Base-by-base conservation (phyloP, 1,139 yeast genomes). In the Zhuliangozyma parablackwelliae region DNA sequence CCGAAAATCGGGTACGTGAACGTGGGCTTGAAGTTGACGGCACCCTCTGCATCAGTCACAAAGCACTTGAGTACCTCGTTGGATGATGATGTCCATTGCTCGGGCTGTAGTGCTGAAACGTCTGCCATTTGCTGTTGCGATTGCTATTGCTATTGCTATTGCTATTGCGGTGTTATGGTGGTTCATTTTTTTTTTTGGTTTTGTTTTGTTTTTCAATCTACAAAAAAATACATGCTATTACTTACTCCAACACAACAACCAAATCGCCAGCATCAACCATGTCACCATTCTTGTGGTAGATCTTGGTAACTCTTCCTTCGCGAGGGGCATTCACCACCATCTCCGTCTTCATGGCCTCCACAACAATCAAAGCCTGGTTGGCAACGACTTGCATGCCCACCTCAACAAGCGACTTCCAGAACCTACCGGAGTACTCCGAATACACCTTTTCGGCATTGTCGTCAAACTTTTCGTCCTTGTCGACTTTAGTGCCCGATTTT, bases 341-440 rank as follows among this genome's bases (percentile, higher is more conserved):
- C 61, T 92, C 98, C 1, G 98, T 92, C 70, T 92, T 92, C 97
- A 92, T 92, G 37, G 97, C 97, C 61, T 92, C 97, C 41, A 92
- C 87, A 37, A 92, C 88, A 45, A 92, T 76, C 46, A 92, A 69
- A 5, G 89, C 89, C 51, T 87, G 92, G 27, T 90, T 95, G 40
- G 67, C 74, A 37, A 68, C 66, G 26, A 92, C 95, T 16, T 49
- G 62, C 49, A 85, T 94, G n/a, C 96, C 97, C 32, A 76, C 90
- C 38, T 72, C 65, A 26, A 84, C 95, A 49, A 89, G 69, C 2
- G 94, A 78, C 63, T 92, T 92, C 98, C 97, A 92, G 78, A 92
- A 89, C 50, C 97, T 74, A 40, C 97, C 98, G 10, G 96, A 85
- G 56, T 81, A 92, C 58, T 92, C 97, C 13, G 97, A 90, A 59